Evolutionary conservation across 352 stramenopile species (phyloP), one percentile per base, ranked within the genome.

Genomic region (Globisporangium orthogonon): DNA sequence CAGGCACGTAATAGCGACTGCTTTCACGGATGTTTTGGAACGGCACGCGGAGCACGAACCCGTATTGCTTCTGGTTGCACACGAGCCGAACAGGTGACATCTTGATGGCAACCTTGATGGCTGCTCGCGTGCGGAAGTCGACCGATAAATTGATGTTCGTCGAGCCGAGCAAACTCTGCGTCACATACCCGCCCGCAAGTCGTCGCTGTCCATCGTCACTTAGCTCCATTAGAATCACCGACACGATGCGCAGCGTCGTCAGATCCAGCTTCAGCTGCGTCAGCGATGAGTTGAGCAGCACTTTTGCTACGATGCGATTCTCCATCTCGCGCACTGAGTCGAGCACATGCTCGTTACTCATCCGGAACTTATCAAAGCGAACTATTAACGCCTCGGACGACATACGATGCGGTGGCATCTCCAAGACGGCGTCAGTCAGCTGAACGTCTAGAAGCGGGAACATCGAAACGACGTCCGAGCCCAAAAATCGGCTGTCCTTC

Each of bases 21-120:
- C 67, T 68, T 56, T 94, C 85, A 44, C 70, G 63, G 23, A 89
- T 76, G 53, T 94, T 93, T 48, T 90, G 80, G 43, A 88, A 73
- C 15, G 85, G 83, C 3, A 90, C 70, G 17, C 78, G 73, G 23
- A 93, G 56, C 18, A 94, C 60, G 55, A 94, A 90, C 0, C 75
- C 78, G 50, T 93, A 91, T 47, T 94, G 85, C 39, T 90, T 83
- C 59, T 89, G 76, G 50, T 89, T 93, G 58, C 83, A 94, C 10
- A 94, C 83, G 0, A 93, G 65, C 1, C 78, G 79, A 54, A 94
- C 63, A 6, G 85, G 83, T 31, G 68, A 76, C 40, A 78, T 76
- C 29, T 54, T 67, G 30, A 93, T 56, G 18, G 63, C 73, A 28
- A 93, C 50, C 40, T 85, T 86, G 13, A 84, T 69, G 18, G 80